Evolutionary conservation across 495 filamentous ascomycete species (phyloP).

Genomic region (Annulohypoxylon moriforme): DNA sequence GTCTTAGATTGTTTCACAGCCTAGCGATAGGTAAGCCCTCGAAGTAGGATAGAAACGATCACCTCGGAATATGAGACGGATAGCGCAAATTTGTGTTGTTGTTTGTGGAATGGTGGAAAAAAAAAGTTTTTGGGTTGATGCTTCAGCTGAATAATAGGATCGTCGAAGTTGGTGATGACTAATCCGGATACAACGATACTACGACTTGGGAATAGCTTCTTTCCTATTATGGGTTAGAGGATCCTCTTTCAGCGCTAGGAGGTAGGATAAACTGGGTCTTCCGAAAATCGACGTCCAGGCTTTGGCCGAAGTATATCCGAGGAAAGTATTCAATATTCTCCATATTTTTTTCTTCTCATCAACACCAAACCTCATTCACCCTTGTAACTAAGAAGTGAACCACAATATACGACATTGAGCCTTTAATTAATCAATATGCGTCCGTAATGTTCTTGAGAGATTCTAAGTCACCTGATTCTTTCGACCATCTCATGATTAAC

Average conservation of each 20-base stretch:
- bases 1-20: slow-evolving; percentile 19
- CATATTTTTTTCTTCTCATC: slow-evolving; percentile 13
- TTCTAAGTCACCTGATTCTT: not conserved
- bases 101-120: slow-evolving; percentile 22
- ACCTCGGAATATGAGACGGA: slow-evolving; percentile 21
- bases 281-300: slow-evolving; percentile 9
- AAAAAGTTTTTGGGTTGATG: not conserved
- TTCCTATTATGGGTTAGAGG: not conserved
- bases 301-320: slow-evolving; percentile 27
- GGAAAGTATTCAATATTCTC: not conserved
- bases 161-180: slow-evolving; percentile 10
- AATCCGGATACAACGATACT: not conserved
- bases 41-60: slow-evolving; percentile 8
- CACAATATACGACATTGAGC: slow-evolving; percentile 9
- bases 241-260: slow-evolving; percentile 9
- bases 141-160: not conserved
- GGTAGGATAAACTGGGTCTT: slow-evolving; percentile 19
- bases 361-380: slow-evolving; percentile 3
- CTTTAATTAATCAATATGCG: slow-evolving; percentile 18
- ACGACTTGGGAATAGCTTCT: not conserved
- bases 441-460: slow-evolving; percentile 17
- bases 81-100: slow-evolving; percentile 11
- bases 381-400: slow-evolving; percentile 12
- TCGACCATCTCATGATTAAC: slow-evolving; percentile 13
- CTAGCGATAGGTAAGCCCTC: slow-evolving; percentile 2